A percentile compares a stretch with the other conserved stretches of the same genome.
phyloP scores from a whole-genome alignment of 352 stramenopile species.

The Phytophthora sp. region DNA sequence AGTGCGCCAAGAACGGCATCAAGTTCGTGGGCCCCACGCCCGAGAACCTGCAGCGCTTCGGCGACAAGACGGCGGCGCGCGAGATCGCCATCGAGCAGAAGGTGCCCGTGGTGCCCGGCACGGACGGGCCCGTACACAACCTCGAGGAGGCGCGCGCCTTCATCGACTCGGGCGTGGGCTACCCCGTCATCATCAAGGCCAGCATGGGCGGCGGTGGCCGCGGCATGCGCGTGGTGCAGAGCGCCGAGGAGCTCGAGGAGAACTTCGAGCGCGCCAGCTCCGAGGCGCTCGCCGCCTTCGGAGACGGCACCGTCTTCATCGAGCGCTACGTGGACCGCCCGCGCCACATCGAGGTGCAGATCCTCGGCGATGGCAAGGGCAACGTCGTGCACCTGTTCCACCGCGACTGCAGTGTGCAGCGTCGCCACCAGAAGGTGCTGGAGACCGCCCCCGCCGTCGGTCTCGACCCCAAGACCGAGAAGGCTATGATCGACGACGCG shows the following conservation, averaged over 20 bases:
- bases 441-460: conserved; percentile 94
- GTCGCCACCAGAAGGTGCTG: conserved; percentile 98
- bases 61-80: conserved; percentile 90
- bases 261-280: conserved; percentile 89
- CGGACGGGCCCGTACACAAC: conserved; percentile 89
- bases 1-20: conserved; percentile 92
- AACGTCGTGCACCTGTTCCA: conserved; percentile 96
- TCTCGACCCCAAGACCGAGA: conserved; percentile 78
- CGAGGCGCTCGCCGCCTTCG: conserved; percentile 92
- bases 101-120: conserved; percentile 90
- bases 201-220: conserved; percentile 96
- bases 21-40: conserved; percentile 96
- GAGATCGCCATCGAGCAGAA: conserved; percentile 91
- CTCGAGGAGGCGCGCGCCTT: conserved; percentile 90
- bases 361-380: conserved; percentile 95
- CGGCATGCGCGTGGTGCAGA: conserved; percentile 95
- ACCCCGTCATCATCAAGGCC: conserved; percentile 99
- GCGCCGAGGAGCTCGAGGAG: conserved; percentile 83
- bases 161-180: conserved; percentile 91
- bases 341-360: conserved; percentile 98
- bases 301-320: conserved; percentile 96
- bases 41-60: conserved; percentile 90
- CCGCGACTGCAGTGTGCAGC: conserved; percentile 98
- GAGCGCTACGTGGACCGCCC: conserved; percentile 96
- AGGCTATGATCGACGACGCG: conserved; percentile 94